Base-by-base conservation (phyloP, 345 rosid genomes). In the Carallia brachiata region DNA sequence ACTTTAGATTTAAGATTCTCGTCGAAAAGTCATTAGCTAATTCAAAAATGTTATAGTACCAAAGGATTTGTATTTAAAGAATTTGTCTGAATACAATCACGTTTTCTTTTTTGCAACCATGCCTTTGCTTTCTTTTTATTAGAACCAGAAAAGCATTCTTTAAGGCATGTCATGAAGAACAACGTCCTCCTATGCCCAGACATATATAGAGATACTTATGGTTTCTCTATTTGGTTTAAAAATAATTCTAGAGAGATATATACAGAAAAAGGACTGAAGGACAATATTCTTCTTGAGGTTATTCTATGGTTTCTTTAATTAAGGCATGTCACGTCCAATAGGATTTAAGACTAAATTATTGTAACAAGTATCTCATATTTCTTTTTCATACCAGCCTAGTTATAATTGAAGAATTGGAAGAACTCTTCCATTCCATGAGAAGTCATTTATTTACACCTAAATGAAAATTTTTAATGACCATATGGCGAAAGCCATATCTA, bases 401-500 rank as follows among this genome's bases (percentile, higher is more conserved):
- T n/a, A n/a, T n/a, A n/a, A n/a, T n/a, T n/a, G n/a, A n/a, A n/a
- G n/a, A n/a, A n/a, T 37, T 67, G 47, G 48, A 39, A 52, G 37
- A 40, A 6, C 19, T 23, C 60, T 55, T 27, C 5, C 12, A 19
- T 19, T 79, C 74, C 61, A 36, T 1, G 34, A 58, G 50, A 73
- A 67, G 79, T 70, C 63, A 39, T 64, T 60, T 18, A 36, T 56
- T 74, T 23, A 65, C 61, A 72, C 31, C 1, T 5, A 52, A 36
- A 16, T n/a, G 6, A 16, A 5, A 6, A 12, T 10, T 19, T 23
- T 63, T 34, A 50, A 7, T 13, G 7, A 50, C 77, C 66, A 74
- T 37, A 70, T 61, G 5, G 57, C 71, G 81, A 74, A 79, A 77
- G 72, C 62, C 62, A 53, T 15, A 30, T 30, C 36, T 16, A 37